Evolutionary conservation across 73 alveolate species (phyloP).

Genomic region (Tetrahymena thermophila): DNA sequence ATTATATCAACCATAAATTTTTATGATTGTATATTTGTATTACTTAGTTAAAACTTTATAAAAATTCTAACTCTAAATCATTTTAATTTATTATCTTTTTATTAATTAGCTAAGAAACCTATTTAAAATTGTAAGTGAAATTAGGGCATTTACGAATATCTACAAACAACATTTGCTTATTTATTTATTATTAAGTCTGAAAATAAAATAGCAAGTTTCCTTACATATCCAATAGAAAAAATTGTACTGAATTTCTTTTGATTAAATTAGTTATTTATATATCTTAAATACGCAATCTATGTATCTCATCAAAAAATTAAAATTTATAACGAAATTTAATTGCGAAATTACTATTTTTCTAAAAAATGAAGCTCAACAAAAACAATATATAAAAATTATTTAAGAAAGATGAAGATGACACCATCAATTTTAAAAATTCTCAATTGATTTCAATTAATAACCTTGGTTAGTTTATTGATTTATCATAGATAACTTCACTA

Average conservation of each 20-base stretch:
- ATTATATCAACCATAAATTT: too few species aligned
- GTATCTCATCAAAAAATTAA: background rate
- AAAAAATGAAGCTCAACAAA: background rate
- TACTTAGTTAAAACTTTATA: background rate
- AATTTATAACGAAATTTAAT: background rate
- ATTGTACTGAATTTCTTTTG: background rate
- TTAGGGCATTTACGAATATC: too few species aligned
- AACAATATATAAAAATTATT: background rate
- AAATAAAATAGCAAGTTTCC: background rate
- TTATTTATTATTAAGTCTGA: too few species aligned
- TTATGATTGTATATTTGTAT: too few species aligned
- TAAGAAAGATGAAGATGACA: background rate
- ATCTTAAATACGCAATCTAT: too few species aligned
- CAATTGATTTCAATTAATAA: background rate
- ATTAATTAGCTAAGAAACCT: too few species aligned
- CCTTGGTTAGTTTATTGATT: background rate
- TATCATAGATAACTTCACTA: background rate
- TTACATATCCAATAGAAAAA: background rate
- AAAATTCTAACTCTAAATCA: too few species aligned
- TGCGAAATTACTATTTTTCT: background rate
- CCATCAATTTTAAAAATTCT: background rate
- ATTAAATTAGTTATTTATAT: background rate
- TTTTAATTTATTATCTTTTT: too few species aligned
- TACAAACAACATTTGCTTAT: too few species aligned
- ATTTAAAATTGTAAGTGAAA: too few species aligned